Evolutionary conservation across 768 basidiomycete genomes (phyloP).

Genomic region (Mycena pura): DNA sequence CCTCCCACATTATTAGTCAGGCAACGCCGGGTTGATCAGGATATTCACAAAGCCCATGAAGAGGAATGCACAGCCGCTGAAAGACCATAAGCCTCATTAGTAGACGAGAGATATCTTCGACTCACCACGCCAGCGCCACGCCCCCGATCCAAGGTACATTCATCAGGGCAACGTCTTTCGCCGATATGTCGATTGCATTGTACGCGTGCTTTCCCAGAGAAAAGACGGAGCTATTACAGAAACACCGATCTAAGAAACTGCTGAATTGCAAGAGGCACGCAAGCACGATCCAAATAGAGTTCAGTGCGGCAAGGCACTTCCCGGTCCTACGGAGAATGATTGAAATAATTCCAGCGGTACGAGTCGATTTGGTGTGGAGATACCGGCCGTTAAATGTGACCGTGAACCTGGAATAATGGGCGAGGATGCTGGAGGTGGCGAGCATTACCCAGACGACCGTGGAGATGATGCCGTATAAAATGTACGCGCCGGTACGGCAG

Average conservation of each 20-base stretch:
- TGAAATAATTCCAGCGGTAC: constrained; percentile 31
- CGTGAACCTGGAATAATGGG: constrained; percentile 28
- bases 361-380: constrained; percentile 33
- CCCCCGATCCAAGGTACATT: constrained; percentile 14
- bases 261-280: constrained; percentile 34
- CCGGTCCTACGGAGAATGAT: constrained; percentile 29
- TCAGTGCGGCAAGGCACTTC: constrained; percentile 30
- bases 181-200: constrained; percentile 25
- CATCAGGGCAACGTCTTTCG: constrained; percentile 4
- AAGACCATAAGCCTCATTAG: neutral
- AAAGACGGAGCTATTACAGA: constrained; percentile 32
- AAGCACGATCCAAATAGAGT: constrained; percentile 32
- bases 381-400: constrained; percentile 2
- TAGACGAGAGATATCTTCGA: neutral
- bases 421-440: constrained; percentile 34
- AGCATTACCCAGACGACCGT: constrained; percentile 42
- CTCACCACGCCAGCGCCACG: constrained; percentile 11
- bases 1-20: too few species aligned
- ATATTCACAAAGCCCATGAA: constrained; percentile 18
- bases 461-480: constrained; percentile 39
- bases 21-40: constrained; percentile 15
- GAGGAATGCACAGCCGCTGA: constrained; percentile 7
- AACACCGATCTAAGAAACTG: constrained; percentile 30
- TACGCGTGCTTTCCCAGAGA: constrained; percentile 27
- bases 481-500: constrained; percentile 38